Evolutionary conservation across 306 rosid species (phyloP), one percentile per base, ranked within the genome.

Genomic region (Lithocarpus polystachyus): DNA sequence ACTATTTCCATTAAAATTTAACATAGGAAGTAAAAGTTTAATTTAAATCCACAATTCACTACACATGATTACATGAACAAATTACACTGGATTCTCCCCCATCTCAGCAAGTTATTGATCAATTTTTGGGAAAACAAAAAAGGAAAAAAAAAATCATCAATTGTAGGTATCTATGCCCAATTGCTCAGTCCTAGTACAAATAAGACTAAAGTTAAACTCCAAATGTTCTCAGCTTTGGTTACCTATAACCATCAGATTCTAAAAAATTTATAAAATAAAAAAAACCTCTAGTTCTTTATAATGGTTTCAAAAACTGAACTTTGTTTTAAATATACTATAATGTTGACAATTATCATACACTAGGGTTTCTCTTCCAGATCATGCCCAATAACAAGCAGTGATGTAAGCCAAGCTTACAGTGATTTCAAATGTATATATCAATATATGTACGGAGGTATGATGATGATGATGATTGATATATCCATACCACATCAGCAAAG

Each of bases 401-500:
- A 59, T 22, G 65, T n/a, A 23, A 59, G 29, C 29, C 28, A 59
- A 59, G 65, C 65, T 26, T 20, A 23, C 15, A 2, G 65, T 59
- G 17, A 59, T 59, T 59, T 23, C 12, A 23, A 59, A 54, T 37
- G 23, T 51, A 70, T 60, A 35, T n/a, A 60, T 26, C 18, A 40
- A 7, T 40, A 40, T 40, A 40, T 40, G 45, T 7, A 22, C 31
- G 56, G 35, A 23, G 17, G 12, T 22, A 24, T 56, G 51, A 45
- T 45, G 53, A 45, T 11, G 53, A 48, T 48, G 53, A 48, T 17
- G 15, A 56, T 13, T 68, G 71, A 26, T 72, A 81, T 24, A 84
- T 56, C 24, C 90, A 75, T 94, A 95, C 99, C 97, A 95, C 99
- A 79, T 95, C 99, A 1, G 96, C 95, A 56, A 95, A 89, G 61